Base-by-base conservation (phyloP, 768 basidiomycete species). In the Cystofilobasidium capitatum region DNA sequence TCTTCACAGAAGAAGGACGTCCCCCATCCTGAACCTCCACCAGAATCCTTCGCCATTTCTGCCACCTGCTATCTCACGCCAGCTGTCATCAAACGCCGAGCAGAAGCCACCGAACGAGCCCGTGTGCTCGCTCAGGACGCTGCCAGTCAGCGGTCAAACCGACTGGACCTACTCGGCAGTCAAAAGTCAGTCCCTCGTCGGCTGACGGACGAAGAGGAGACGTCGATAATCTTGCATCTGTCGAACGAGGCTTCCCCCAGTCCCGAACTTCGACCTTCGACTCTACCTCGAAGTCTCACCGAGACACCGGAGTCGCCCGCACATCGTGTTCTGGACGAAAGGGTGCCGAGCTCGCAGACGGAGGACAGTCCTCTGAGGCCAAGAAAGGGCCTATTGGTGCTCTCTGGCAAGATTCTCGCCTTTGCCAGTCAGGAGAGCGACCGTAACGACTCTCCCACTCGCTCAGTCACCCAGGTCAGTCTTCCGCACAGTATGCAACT, bases 161-260 rank as follows among this genome's bases (percentile, higher is more conserved):
- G n/a, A n/a, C n/a, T n/a, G n/a, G n/a, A n/a, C n/a, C n/a, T n/a
- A n/a, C n/a, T n/a, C n/a, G n/a, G n/a, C n/a, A n/a, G n/a, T n/a
- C n/a, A n/a, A n/a, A n/a, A n/a, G n/a, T n/a, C n/a, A n/a, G n/a
- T n/a, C n/a, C 51, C 51, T 4, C 51, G 51, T 6, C 29, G 51
- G 51, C 51, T 55, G 51, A 55, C 51, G 2, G 51, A 55, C 9
- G 51, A 55, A 31, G 51, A 55, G 51, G 51, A 55, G 51, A 55
- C 51, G 29, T 55, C 51, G 12, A 31, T 55, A 26, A 29, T 55
- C 13, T 31, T 55, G 14, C 5, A 12, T 5, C 26, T 55, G 51
- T 14, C 51, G 31, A 26, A 7, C 51, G 51, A 9, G 29, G n/a
- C 29, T 4, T 6, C 29, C 14, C 14, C 31, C 51, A 55, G 29